Evolutionary conservation across 1,284 basidiomycete genomes (phyloP).

Genomic region (Coniferiporia sulphurascens): DNA sequence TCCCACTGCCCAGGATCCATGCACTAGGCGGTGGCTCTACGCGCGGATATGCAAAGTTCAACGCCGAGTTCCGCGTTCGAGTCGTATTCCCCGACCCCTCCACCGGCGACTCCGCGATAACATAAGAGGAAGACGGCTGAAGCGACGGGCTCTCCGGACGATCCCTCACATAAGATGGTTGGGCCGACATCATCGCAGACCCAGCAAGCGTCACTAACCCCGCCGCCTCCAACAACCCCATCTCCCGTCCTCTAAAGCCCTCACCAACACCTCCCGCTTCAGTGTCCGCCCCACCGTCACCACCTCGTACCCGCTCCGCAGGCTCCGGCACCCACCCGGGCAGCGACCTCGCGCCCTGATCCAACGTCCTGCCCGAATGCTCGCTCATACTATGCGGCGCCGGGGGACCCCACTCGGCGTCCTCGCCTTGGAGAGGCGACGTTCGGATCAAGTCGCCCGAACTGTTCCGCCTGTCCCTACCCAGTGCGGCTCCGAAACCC

Average conservation of each 20-base stretch:
- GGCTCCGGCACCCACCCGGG: background rate
- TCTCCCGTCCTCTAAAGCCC: background rate
- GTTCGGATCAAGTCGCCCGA: conserved; percentile 4
- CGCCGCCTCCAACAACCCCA: conserved; percentile 2
- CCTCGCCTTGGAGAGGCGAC: conserved; percentile 14
- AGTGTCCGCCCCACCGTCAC: background rate
- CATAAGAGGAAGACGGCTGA: background rate
- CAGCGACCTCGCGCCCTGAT: background rate
- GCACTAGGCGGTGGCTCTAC: conserved; percentile 10
- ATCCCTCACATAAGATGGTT: background rate
- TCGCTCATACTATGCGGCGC: background rate
- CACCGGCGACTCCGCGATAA: too few relatives aligned
- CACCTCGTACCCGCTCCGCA: conserved; percentile 4
- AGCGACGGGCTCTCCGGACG: background rate
- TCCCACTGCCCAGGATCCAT: conserved; percentile 3
- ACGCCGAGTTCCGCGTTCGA: background rate
- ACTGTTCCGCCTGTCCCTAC: conserved; percentile 5
- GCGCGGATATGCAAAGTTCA: background rate
- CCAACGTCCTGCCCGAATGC: background rate
- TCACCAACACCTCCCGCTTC: background rate
- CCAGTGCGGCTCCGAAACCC: background rate
- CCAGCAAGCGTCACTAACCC: background rate
- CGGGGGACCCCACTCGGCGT: conserved; percentile 1
- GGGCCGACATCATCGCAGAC: background rate
- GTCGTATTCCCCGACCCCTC: too few relatives aligned